Conservation (phyloP, 2,329 filamentous ascomycete genomes). For the Stylonectria norvegica region DNA sequence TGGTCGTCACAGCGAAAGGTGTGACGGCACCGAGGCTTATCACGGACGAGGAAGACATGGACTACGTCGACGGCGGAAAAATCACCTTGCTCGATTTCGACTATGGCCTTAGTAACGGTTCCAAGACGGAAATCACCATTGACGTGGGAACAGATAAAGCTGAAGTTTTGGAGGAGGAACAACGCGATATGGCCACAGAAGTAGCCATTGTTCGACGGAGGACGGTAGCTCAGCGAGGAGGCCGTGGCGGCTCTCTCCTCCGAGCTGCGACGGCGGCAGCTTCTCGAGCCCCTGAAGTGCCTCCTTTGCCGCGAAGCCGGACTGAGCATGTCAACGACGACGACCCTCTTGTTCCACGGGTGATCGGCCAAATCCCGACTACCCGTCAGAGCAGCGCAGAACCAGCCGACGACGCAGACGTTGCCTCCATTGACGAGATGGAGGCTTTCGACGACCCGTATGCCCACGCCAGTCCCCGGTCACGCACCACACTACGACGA, state of each 20-base stretch:
- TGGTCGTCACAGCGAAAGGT: slow-evolving; percentile 71
- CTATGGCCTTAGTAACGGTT: slow-evolving; percentile 55
- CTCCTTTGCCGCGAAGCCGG: slow-evolving; percentile 29
- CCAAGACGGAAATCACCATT: slow-evolving; percentile 58
- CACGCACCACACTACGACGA: slow-evolving; percentile 65
- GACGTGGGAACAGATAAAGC: slow-evolving; percentile 70
- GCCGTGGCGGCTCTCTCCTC: slow-evolving; percentile 45
- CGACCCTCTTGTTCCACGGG: slow-evolving; percentile 52
- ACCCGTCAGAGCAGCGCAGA: slow-evolving; percentile 8
- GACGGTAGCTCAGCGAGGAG: slow-evolving; percentile 63
- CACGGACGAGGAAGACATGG: slow-evolving; percentile 67
- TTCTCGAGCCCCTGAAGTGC: slow-evolving; percentile 25
- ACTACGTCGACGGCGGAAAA: slow-evolving; percentile 75
- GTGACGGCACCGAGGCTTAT: slow-evolving; percentile 56
- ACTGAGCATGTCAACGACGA: slow-evolving; percentile 39
- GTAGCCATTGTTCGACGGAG: slow-evolving; percentile 74
- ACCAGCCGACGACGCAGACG: slow-evolving; percentile 35
- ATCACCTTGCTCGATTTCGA: slow-evolving; percentile 72
- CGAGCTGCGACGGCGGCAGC: slow-evolving; percentile 49
- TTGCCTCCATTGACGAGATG: slow-evolving; percentile 51
- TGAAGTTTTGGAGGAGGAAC: slow-evolving; percentile 69
- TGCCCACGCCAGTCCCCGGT: slow-evolving; percentile 68
- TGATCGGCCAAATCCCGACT: slow-evolving; percentile 34
- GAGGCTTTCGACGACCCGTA: slow-evolving; percentile 69
- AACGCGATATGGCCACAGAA: slow-evolving; percentile 70